phyloP scores from a whole-genome alignment of 176 grass and related monocot species.

The Carex kokanica region DNA sequence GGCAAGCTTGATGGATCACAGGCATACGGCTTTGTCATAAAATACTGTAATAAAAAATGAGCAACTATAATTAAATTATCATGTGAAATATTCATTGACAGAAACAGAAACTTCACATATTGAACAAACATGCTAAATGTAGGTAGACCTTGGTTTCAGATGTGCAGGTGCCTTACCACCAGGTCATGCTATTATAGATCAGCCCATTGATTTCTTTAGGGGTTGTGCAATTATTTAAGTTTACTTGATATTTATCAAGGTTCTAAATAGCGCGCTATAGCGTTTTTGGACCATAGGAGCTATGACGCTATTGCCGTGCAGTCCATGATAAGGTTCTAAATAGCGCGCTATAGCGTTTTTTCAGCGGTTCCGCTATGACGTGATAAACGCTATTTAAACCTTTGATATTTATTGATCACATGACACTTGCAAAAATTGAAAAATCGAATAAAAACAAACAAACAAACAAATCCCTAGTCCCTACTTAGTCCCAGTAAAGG shows the following conservation, averaged over 20 bases:
- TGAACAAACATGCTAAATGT: not conserved
- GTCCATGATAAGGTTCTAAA: too few species aligned
- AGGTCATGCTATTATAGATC: not conserved
- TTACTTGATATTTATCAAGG: not conserved
- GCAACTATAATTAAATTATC: not conserved
- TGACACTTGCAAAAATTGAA: not conserved
- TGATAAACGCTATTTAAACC: too few species aligned
- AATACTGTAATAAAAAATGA: slow-evolving; percentile 55
- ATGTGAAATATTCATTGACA: not conserved
- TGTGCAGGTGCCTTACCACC: not conserved
- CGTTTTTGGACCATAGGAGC: too few species aligned
- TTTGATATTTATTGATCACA: not conserved
- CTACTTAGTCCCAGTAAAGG: not conserved
- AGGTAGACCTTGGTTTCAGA: not conserved
- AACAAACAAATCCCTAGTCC: not conserved
- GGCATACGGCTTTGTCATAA: slow-evolving; percentile 81
- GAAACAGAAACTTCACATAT: not conserved
- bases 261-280: too few species aligned
- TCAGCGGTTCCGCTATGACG: too few species aligned
- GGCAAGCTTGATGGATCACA: slow-evolving; percentile 91
- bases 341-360: too few species aligned
- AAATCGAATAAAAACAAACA: not conserved
- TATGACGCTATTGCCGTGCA: too few species aligned
- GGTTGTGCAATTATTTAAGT: not conserved
- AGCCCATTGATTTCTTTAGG: not conserved